Evolutionary conservation across 228 moss, liverwort and hornwort genomes (phyloP).

Genomic region (Sphagnum fallax): DNA sequence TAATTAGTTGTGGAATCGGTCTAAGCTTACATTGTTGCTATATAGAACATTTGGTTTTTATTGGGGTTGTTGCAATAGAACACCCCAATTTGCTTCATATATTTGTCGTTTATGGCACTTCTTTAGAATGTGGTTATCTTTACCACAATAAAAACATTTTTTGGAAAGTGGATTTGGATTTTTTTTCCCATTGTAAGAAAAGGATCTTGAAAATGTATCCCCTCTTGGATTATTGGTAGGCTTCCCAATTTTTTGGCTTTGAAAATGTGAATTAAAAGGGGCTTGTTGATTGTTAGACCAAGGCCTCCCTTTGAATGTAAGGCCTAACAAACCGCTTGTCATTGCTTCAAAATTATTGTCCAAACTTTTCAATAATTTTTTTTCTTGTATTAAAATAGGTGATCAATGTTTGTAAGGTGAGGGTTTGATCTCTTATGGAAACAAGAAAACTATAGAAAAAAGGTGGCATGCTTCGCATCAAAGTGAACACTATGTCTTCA

Average conservation of each 20-base stretch:
- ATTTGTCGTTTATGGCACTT: not conserved
- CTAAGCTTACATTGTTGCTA: not conserved
- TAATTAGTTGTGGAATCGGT: not conserved
- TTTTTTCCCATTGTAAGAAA: not conserved
- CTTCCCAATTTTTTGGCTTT: not conserved
- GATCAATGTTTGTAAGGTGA: not conserved
- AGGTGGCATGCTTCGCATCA: slow-evolving; percentile 1
- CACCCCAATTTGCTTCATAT: not conserved
- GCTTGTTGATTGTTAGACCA: not conserved
- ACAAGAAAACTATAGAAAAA: not conserved
- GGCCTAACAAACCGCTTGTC: not conserved
- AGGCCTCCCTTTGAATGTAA: not conserved
- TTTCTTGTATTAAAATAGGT: not conserved
- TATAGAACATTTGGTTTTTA: not conserved
- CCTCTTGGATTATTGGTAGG: not conserved
- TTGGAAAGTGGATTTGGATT: not conserved
- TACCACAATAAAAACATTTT: slow-evolving; percentile 1
- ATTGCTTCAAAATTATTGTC: not conserved
- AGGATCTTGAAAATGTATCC: not conserved
- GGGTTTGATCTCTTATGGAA: not conserved
- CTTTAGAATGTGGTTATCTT: not conserved
- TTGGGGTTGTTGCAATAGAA: not conserved
- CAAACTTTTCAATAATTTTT: not conserved
- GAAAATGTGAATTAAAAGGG: not conserved
- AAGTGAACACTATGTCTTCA: not conserved